Base-by-base conservation (phyloP, 805 yeast genomes). In the Cyberlindnera euphorbiiphila region DNA sequence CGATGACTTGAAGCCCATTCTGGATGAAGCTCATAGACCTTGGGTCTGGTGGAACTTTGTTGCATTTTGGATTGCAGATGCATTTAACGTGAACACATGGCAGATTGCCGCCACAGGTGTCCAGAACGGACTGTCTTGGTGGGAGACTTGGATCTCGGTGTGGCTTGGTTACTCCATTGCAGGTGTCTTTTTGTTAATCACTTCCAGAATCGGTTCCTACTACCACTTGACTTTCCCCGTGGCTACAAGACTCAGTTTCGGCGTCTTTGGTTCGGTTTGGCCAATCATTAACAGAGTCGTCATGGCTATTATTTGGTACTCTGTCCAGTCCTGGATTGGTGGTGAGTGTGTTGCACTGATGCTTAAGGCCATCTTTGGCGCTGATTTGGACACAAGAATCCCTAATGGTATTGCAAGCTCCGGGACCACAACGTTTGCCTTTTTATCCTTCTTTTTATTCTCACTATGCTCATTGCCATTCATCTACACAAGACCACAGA, bases 31-130 rank as follows among this genome's bases (percentile, higher is more conserved):
- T 4, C 74, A 95, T 53, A 69, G 95, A 53, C 72, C 74, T 15
- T 87, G 96, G 96, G 66, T 75, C 22, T 85, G 95, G 94, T 80
- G 69, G 62, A 85, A 87, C 57, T 87, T 65, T 55, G 79, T 82
- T 12, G 78, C 74, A 44, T 85, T 85, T 54, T 87, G 96, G 96
- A 62, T 87, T 42, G 89, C 96, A 1, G 96, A 87, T 56, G 78
- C 95, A 20, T 85, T 88, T 65, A 87, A 87, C 61, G 79, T 87
- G 54, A 86, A 85, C 59, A 85, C 96, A 5, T 86, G 93, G 88
- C 89, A 85, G 65, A 85, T 87, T 52, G 95, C 95, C 2, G 80
- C 91, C 9, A 83, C 95, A 0, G 95, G 95, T 52, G 81, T 83
- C 40, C 68, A 70, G 39, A 75, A 77, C 19, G 94, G 94, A 9